These are phyloP conservation scores for Metschnikowia santaceciliae DNA, from an alignment of 805 yeast genomes.

Conservation along the genomic window DNA sequence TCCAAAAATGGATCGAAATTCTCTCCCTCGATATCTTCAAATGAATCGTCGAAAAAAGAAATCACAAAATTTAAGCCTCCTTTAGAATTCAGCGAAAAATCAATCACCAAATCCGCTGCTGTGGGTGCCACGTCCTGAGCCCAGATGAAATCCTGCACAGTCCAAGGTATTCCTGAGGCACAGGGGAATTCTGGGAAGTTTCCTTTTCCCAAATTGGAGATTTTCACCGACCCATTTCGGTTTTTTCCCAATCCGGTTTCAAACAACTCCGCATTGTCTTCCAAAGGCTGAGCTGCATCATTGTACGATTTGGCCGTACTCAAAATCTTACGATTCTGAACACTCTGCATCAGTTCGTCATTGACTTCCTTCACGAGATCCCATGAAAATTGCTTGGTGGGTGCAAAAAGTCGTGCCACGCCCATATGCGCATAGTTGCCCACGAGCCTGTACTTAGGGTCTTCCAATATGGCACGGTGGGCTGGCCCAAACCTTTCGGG, in stretches of 20 bases:
- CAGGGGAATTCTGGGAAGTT: slow-evolving; percentile 19
- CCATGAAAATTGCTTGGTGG: slow-evolving; percentile 32
- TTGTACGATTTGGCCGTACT: slow-evolving; percentile 21
- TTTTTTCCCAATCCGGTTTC: slow-evolving; percentile 19
- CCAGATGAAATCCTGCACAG: slow-evolving; percentile 29
- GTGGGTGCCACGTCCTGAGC: slow-evolving; percentile 35
- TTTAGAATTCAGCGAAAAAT: slow-evolving; percentile 24
- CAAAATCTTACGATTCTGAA: slow-evolving; percentile 23
- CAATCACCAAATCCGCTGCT: slow-evolving; percentile 34
- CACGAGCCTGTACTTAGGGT: slow-evolving; percentile 22
- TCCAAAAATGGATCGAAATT: slow-evolving; percentile 24
- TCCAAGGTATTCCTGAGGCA: slow-evolving; percentile 17
- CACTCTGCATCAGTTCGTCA: slow-evolving; percentile 16
- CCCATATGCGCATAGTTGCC: slow-evolving; percentile 36
- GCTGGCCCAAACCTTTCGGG: slow-evolving; percentile 9
- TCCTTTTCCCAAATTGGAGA: slow-evolving; percentile 36
- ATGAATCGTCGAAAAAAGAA: slow-evolving; percentile 26
- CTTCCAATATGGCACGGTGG: slow-evolving; percentile 18
- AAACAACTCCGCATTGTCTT: slow-evolving; percentile 23
- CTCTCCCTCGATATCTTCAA: slow-evolving; percentile 21
- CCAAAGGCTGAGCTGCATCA: slow-evolving; percentile 12
- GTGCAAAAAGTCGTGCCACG: slow-evolving; percentile 27
- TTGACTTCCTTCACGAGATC: slow-evolving; percentile 23
- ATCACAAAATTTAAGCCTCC: slow-evolving; percentile 36
- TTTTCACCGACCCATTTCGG: slow-evolving; percentile 30